Conservation (phyloP, 108 stramenopile genomes). For the Skeletonema potamos region DNA sequence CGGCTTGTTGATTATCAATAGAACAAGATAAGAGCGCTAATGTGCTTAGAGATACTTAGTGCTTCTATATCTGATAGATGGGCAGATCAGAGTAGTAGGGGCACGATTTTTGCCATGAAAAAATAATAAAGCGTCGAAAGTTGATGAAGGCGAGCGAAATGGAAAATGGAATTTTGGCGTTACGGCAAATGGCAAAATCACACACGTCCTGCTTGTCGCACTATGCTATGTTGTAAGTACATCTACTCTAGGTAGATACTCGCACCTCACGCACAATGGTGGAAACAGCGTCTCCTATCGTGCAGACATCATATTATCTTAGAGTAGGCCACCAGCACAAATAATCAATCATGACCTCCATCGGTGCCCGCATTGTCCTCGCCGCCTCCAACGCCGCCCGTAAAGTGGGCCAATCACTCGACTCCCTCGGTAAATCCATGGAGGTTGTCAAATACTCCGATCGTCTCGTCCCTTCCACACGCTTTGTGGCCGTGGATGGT, state of each 20-base stretch:
- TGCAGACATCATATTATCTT: not conserved
- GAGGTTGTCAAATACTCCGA: slow-evolving; percentile 86
- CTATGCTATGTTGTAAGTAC: no score
- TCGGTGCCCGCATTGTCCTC: slow-evolving; percentile 60
- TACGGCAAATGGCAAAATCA: no score
- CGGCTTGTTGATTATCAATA: not conserved
- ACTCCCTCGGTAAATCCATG: slow-evolving; percentile 65
- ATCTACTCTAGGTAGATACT: no score
- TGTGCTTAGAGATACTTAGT: no score
- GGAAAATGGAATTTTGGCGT: no score
- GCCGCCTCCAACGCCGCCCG: slow-evolving; percentile 73
- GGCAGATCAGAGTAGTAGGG: not conserved
- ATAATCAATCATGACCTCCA: slow-evolving; percentile 51
- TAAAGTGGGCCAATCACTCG: slow-evolving; percentile 63
- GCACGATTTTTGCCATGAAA: no score
- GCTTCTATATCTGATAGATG: no score
- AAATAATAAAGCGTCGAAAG: no score
- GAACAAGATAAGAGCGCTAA: not conserved
- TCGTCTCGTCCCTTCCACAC: slow-evolving; percentile 82
- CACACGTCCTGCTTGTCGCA: no score
- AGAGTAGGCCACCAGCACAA: not conserved
- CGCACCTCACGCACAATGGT: no score
- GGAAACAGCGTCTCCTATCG: no score
- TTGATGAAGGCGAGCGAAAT: no score
- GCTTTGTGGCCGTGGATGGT: slow-evolving; percentile 85